phyloP scores from a whole-genome alignment of 139 green algal genomes.

The Dunaliella primolecta region DNA sequence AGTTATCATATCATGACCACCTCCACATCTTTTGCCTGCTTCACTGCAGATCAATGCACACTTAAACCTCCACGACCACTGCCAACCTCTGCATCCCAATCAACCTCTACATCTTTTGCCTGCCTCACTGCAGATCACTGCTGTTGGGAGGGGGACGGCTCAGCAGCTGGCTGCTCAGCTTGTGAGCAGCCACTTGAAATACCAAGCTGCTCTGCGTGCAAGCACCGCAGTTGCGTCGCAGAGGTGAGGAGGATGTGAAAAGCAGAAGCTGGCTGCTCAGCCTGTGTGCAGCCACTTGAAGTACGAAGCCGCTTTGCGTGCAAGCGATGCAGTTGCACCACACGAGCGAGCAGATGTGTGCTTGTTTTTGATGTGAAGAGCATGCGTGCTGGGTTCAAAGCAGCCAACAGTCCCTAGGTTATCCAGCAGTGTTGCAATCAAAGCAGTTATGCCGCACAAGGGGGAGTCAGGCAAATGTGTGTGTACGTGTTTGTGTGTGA shows the following conservation, averaged over 20 bases:
- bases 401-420: too few relatives aligned
- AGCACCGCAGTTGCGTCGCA: background rate
- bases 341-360: background rate
- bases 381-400: background rate
- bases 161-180: slow-evolving; percentile 53
- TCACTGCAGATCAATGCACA: too few relatives aligned
- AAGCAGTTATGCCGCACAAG: too few relatives aligned
- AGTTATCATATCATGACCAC: too few relatives aligned
- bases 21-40: too few relatives aligned
- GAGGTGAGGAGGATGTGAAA: background rate
- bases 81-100: too few relatives aligned
- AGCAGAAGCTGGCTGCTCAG: slow-evolving; percentile 45
- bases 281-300: slow-evolving; percentile 42
- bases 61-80: too few relatives aligned
- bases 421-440: too few relatives aligned
- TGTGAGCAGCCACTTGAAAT: slow-evolving; percentile 40
- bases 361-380: too few relatives aligned
- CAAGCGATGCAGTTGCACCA: background rate
- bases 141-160: slow-evolving; percentile 33
- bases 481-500: background rate
- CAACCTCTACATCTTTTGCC: too few relatives aligned
- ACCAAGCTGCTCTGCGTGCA: slow-evolving; percentile 36
- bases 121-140: slow-evolving; percentile 16
- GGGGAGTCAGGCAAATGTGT: too few relatives aligned
- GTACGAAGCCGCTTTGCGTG: slow-evolving; percentile 43